Conservation (phyloP, 2,329 filamentous ascomycete species). For the Fusarium tupiense region DNA sequence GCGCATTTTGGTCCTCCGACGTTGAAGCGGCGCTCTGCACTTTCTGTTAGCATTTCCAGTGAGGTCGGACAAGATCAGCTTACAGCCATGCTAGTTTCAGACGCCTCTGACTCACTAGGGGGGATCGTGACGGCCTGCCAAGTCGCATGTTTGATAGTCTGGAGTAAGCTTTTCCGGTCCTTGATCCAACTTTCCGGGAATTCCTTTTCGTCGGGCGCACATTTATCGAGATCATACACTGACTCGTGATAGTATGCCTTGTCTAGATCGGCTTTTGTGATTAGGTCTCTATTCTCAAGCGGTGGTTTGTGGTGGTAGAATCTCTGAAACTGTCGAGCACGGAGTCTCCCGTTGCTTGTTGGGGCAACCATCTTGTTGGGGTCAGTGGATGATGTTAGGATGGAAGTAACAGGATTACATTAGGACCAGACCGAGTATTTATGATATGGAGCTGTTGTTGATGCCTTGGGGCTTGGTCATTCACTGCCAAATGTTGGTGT, state of each 20-base stretch:
- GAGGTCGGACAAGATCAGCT: too few species aligned
- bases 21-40: background rate
- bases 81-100: too few species aligned
- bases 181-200: too few species aligned
- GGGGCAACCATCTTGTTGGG: background rate
- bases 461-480: background rate
- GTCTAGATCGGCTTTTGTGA: accelerated
- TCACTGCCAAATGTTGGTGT: background rate
- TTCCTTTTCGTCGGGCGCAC: too few species aligned
- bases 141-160: too few species aligned
- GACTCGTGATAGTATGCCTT: background rate
- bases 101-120: too few species aligned
- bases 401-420: background rate
- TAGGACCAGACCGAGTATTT: background rate
- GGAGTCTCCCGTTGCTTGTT: accelerated
- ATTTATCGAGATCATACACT: too few species aligned
- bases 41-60: background rate
- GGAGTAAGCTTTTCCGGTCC: too few species aligned
- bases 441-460: background rate
- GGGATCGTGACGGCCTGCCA: too few species aligned
- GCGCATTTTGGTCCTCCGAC: background rate
- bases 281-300: background rate
- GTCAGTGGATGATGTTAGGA: accelerated
- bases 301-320: background rate
- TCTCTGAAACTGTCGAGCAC: background rate